Evolutionary conservation across 2,329 filamentous ascomycete genomes (phyloP).

Genomic region (Monilinia aucupariae): DNA sequence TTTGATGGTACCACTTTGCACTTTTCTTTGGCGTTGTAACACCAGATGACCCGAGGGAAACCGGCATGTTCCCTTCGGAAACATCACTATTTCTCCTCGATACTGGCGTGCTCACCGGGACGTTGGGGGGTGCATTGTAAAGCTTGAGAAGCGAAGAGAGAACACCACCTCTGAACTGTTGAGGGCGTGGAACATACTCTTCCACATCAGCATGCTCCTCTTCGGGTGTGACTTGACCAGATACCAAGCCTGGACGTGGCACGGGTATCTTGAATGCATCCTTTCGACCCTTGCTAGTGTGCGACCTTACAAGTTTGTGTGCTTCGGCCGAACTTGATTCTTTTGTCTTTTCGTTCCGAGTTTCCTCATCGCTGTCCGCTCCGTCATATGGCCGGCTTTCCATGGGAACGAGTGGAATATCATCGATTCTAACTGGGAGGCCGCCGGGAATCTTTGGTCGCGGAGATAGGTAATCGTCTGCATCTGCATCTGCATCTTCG

Average conservation of each 20-base stretch:
- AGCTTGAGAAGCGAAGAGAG: conserved; percentile 68
- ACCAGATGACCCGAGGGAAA: conserved; percentile 41
- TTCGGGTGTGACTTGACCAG: conserved; percentile 43
- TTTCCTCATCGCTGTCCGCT: conserved; percentile 29
- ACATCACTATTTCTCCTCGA: conserved; percentile 29
- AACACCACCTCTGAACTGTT: conserved; percentile 66
- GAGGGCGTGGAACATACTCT: conserved; percentile 61
- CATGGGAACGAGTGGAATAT: conserved; percentile 34
- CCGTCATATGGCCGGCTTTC: conserved; percentile 26
- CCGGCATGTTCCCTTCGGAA: conserved; percentile 35
- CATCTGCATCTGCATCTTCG: conserved; percentile 28
- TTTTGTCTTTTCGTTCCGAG: conserved; percentile 21
- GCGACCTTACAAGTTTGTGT: conserved; percentile 40
- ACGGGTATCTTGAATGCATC: conserved; percentile 23
- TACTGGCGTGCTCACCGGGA: conserved; percentile 11
- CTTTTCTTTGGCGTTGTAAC: conserved; percentile 35
- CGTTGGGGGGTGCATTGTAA: conserved; percentile 48
- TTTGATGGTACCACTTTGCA: conserved; percentile 38
- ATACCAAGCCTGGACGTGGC: conserved; percentile 31
- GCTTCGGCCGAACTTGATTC: conserved; percentile 38
- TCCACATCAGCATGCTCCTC: conserved; percentile 43
- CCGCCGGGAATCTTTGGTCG: conserved; percentile 11
- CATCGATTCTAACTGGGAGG: conserved; percentile 31
- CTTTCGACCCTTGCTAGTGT: conserved; percentile 34
- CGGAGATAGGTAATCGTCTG: conserved; percentile 21